Evolutionary conservation across 164 flowering plant species (phyloP).

Genomic region (Euptelea pleiosperma): DNA sequence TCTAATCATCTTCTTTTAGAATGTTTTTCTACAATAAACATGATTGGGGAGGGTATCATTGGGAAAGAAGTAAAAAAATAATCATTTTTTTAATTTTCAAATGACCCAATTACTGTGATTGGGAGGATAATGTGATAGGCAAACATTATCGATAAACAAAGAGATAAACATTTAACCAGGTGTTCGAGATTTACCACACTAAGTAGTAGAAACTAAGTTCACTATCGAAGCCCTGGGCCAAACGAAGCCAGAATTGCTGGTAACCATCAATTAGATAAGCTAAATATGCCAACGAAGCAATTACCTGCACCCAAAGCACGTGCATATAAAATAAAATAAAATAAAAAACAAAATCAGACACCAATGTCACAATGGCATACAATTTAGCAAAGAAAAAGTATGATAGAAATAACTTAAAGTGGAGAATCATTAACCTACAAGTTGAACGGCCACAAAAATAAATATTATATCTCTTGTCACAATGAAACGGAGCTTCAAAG

Average conservation of each 20-base stretch:
- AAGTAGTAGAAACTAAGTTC: slow-evolving; percentile 82
- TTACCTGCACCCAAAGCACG: slow-evolving; percentile 59
- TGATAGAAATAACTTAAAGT: background rate
- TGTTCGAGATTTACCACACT: slow-evolving; percentile 65
- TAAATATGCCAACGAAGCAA: slow-evolving; percentile 68
- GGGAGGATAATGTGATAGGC: no score
- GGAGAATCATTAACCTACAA: slow-evolving; percentile 49
- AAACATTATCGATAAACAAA: no score
- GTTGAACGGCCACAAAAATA: slow-evolving; percentile 86
- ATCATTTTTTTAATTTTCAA: no score
- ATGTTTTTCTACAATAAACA: no score
- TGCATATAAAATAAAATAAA: slow-evolving; percentile 4
- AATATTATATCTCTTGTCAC: slow-evolving; percentile 91
- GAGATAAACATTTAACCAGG: no score
- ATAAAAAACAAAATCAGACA: background rate
- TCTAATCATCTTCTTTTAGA: no score
- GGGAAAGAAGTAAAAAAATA: no score
- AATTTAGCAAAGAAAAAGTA: slow-evolving; percentile 1
- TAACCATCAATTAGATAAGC: slow-evolving; percentile 65
- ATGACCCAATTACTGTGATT: no score
- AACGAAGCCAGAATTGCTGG: slow-evolving; percentile 75
- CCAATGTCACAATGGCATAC: background rate
- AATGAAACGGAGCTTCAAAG: slow-evolving; percentile 94
- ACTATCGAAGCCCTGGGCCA: slow-evolving; percentile 74
- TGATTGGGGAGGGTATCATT: no score